phyloP scores from a whole-genome alignment of 164 flowering plant species.

The Hamamelis virginiana region DNA sequence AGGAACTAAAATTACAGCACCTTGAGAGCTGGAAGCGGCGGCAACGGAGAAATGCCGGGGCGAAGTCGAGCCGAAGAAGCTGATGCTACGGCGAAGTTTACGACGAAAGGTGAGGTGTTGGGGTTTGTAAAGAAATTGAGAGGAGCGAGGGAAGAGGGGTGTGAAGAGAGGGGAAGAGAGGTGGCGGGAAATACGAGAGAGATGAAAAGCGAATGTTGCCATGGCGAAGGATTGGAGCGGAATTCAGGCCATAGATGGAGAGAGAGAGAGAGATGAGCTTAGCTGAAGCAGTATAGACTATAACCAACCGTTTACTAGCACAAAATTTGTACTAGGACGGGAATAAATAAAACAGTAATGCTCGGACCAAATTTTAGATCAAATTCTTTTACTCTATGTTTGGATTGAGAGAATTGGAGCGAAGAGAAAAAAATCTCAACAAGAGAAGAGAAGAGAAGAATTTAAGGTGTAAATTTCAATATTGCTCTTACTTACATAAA shows the following conservation, averaged over 20 bases:
- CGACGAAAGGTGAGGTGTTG: slow-evolving; percentile 15
- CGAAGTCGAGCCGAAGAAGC: slow-evolving; percentile 7
- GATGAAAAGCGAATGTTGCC: slow-evolving; percentile 23
- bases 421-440: too few species aligned
- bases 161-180: slow-evolving; percentile 19
- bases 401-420: too few species aligned
- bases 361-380: too few species aligned
- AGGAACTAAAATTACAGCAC: slow-evolving; percentile 6
- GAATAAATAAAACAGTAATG: too few species aligned
- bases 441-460: too few species aligned
- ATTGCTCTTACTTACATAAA: too few species aligned
- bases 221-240: slow-evolving; percentile 2
- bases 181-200: slow-evolving; percentile 33
- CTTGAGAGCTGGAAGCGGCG: slow-evolving; percentile 31
- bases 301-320: too few species aligned
- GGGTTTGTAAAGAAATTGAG: neutral
- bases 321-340: too few species aligned
- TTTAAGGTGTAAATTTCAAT: too few species aligned
- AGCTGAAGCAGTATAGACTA: too few species aligned
- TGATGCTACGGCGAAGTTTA: slow-evolving; percentile 12
- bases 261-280: neutral
- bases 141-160: slow-evolving; percentile 11
- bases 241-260: neutral
- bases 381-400: too few species aligned
- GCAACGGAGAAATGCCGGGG: slow-evolving; percentile 23